These are phyloP conservation scores for Kurtzmaniella cleridarum DNA, from an alignment of 805 yeast genomes.

Conservation along the genomic window DNA sequence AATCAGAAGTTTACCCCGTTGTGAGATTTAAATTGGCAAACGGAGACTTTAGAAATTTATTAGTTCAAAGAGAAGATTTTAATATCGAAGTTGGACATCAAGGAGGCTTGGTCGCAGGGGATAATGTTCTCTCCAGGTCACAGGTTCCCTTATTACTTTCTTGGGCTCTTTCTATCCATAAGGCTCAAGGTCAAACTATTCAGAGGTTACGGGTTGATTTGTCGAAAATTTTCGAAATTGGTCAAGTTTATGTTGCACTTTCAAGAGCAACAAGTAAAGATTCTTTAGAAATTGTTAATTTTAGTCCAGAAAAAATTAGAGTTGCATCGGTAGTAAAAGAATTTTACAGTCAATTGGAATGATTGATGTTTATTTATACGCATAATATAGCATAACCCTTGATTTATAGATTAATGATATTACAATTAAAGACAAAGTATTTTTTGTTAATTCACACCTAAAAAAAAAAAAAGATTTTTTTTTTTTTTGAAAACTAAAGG, in stretches of 20 bases:
- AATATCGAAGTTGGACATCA: conserved; percentile 20
- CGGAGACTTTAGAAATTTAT: conserved; percentile 16
- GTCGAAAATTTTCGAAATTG: conserved; percentile 72
- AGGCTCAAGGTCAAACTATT: conserved; percentile 90
- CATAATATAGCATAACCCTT: neutral
- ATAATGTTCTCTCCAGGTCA: neutral
- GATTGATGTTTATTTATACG: neutral
- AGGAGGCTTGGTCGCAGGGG: neutral
- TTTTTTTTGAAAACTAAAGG: no score
- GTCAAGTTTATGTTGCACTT: conserved; percentile 94
- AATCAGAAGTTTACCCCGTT: conserved; percentile 19
- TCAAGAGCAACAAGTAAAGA: conserved; percentile 82
- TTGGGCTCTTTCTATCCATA: conserved; percentile 94
- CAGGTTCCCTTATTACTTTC: conserved; percentile 91
- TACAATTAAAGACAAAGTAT: no score
- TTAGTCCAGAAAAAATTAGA: conserved; percentile 55
- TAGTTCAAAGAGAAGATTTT: conserved; percentile 36
- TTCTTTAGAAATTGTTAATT: conserved; percentile 78
- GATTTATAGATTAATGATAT: no score
- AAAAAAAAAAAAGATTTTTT: no score
- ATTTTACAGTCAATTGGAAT: conserved; percentile 46
- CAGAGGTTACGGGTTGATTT: conserved; percentile 75
- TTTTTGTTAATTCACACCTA: no score
- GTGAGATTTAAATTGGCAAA: conserved; percentile 26
- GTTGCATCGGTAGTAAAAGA: conserved; percentile 67